Evolutionary conservation across 2,329 filamentous ascomycete genomes (phyloP), one percentile per base, ranked within the genome.

Genomic region (Colletotrichum sublineola): DNA sequence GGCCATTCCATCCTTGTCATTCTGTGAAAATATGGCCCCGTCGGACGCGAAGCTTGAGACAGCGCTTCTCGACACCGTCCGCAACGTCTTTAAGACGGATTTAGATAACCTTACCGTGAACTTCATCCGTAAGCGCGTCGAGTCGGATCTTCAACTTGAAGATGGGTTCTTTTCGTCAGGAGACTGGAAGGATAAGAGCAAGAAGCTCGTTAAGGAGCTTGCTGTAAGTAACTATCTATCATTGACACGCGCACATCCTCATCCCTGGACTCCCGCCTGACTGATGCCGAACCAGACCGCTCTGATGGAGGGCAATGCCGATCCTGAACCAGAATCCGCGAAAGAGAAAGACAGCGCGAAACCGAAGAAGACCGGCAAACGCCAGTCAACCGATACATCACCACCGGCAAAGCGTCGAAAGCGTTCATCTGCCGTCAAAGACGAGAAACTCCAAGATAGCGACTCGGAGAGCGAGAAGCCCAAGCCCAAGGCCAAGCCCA

Each of bases 171-270:
- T 91, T 62, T 81, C 81, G 18, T 74, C 77, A 2, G 80, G 74
- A 0, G 80, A 85, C 20, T 92, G 90, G 90, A 91, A 91, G 78
- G 78, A 81, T 5, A 86, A 83, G 75, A 91, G 89, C 78, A 91
- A 91, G 76, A 77, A 79, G 1, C 76, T 91, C n/a, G 90, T 92
- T 74, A 86, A 86, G 64, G 80, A 81, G 24, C 81, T 84, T 60
- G 85, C 87, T n/a, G 90, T 91, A 83, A 74, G 87, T 83, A 3
- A 8, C 12, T 33, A 38, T 50, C 31, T 42, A 24, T 36, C 62
- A 20, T 38, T 50, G 50, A 31, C 18, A 36, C 33, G 24, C 42
- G 36, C 36, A 18, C 63, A 12, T 40, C 24, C 15, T 14, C 14
- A 36, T 46, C 14, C 14, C 60, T 52, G 56, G 8, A 67, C 36